A percentile compares a stretch with the other conserved stretches of the same genome.
These are phyloP conservation scores for Neofusicoccum parvum DNA, from an alignment of 2,329 filamentous ascomycete species.

Conservation along the genomic window DNA sequence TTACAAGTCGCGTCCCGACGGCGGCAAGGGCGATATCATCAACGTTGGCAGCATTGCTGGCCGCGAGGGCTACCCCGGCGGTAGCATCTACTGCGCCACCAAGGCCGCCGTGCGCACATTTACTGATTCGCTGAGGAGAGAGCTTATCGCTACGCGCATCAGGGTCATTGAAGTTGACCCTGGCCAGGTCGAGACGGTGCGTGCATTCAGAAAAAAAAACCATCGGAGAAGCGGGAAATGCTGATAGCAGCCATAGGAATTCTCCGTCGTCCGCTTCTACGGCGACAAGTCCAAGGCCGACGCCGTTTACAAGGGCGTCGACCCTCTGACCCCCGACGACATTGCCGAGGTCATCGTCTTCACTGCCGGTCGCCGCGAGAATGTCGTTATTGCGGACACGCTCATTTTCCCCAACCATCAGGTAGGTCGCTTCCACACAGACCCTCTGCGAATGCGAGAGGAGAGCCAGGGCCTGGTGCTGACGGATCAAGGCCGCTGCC, in stretches of 20 bases:
- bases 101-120: constrained; percentile 88
- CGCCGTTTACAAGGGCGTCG: constrained; percentile 77
- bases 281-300: constrained; percentile 89
- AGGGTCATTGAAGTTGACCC: constrained; percentile 87
- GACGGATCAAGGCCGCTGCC: constrained; percentile 40
- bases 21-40: constrained; percentile 88
- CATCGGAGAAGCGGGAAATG: background rate
- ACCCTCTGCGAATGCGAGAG: constrained; percentile 12
- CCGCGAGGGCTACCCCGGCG: constrained; percentile 80
- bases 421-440: constrained; percentile 52
- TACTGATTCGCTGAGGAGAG: constrained; percentile 78
- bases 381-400: constrained; percentile 87
- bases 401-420: constrained; percentile 89
- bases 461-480: constrained; percentile 19
- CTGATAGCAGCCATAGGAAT: constrained; percentile 55
- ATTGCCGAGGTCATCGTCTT: constrained; percentile 92
- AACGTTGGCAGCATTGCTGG: constrained; percentile 94
- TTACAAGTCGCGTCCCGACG: constrained; percentile 69
- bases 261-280: constrained; percentile 83
- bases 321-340: constrained; percentile 85
- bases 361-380: constrained; percentile 78
- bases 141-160: constrained; percentile 78
- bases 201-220: background rate
- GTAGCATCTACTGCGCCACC: constrained; percentile 89
- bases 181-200: constrained; percentile 80